A percentile compares a stretch with the other conserved stretches of the same genome.
Evolutionary conservation across 176 grass and related monocot species (phyloP).

Genomic region (Echinochloa phyllopogon): DNA sequence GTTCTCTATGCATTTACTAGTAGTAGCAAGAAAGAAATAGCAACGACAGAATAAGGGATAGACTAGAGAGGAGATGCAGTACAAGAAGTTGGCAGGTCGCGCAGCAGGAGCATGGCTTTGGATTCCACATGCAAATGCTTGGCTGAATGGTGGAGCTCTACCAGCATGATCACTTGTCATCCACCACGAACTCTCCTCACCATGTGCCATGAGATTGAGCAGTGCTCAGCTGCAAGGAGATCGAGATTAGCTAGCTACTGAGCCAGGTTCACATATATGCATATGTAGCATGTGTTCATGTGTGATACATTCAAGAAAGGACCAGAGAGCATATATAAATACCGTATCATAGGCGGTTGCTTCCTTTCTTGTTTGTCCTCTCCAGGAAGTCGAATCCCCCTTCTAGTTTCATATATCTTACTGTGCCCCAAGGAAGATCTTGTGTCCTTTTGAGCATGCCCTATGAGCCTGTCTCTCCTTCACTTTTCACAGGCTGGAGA

Average conservation of each 20-base stretch:
- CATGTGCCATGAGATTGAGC: conserved; percentile 35
- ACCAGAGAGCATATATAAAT: conserved; percentile 25
- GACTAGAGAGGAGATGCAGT: conserved; percentile 45
- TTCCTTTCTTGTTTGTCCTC: conserved; percentile 48
- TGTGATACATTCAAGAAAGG: conserved; percentile 32
- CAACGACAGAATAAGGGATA: neutral
- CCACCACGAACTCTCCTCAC: conserved; percentile 53
- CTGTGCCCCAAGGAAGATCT: conserved; percentile 68
- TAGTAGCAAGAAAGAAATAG: conserved; percentile 33
- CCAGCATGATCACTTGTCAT: conserved; percentile 59
- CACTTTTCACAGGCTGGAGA: conserved; percentile 36
- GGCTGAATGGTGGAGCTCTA: conserved; percentile 37
- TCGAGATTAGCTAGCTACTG: conserved; percentile 11
- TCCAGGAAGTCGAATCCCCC: conserved; percentile 52
- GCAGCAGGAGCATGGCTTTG: conserved; percentile 50
- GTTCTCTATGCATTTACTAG: conserved; percentile 44
- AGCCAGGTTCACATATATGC: conserved; percentile 26
- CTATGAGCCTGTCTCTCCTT: conserved; percentile 41
- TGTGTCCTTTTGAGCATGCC: conserved; percentile 67
- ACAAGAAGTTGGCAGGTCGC: conserved; percentile 63
- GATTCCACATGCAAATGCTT: conserved; percentile 54
- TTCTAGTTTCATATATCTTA: conserved; percentile 58
- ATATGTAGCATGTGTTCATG: conserved; percentile 11
- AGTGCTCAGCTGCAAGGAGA: conserved; percentile 23
- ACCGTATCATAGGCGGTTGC: conserved; percentile 41